Conservation (phyloP, 1,139 yeast genomes). For the Candida frijolesensis region DNA sequence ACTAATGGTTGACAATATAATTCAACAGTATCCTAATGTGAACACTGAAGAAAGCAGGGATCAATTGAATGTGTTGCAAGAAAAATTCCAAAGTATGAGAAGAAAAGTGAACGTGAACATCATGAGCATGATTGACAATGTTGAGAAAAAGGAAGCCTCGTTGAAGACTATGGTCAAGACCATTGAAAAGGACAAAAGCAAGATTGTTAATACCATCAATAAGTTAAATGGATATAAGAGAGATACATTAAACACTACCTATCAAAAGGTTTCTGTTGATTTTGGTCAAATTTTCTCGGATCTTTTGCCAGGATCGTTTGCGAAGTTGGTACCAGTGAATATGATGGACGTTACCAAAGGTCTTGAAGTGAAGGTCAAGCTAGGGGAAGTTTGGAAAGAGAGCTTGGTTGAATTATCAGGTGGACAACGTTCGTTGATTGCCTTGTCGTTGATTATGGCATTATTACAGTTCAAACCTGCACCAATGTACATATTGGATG, state of each 20-base stretch:
- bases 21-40: constrained; percentile 62
- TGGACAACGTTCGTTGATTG: constrained; percentile 94
- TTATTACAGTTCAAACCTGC: constrained; percentile 94
- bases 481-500: constrained; percentile 96
- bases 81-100: constrained; percentile 72
- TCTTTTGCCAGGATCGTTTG: constrained; percentile 85
- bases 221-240: constrained; percentile 86
- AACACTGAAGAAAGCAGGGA: constrained; percentile 64
- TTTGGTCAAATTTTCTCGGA: constrained; percentile 94
- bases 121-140: constrained; percentile 92
- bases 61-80: constrained; percentile 58
- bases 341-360: constrained; percentile 86
- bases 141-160: constrained; percentile 83
- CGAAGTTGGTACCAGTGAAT: constrained; percentile 83
- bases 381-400: constrained; percentile 95
- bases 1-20: constrained; percentile 52
- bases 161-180: constrained; percentile 81
- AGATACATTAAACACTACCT: constrained; percentile 80
- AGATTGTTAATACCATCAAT: constrained; percentile 86
- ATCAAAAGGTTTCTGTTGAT: constrained; percentile 82
- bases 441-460: constrained; percentile 87
- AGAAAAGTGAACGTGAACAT: constrained; percentile 85
- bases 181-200: constrained; percentile 85
- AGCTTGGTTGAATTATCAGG: constrained; percentile 94
- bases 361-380: constrained; percentile 83